Base-by-base conservation (phyloP, 768 basidiomycete genomes). In the Tulasnella sp. region DNA sequence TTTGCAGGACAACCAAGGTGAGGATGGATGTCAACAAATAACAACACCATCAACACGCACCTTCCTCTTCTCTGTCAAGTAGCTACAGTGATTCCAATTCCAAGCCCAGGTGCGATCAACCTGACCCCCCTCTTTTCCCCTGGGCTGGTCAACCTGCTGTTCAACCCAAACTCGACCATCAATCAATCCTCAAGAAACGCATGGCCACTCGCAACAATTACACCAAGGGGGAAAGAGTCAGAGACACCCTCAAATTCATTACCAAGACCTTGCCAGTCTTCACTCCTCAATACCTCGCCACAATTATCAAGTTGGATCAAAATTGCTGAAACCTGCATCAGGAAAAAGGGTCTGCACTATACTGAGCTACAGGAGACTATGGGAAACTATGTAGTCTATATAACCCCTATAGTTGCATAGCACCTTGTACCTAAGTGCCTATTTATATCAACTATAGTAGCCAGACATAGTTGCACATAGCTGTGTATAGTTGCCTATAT, bases 221-320 rank as follows among this genome's bases (percentile, higher is more conserved):
- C 24, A 58, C 56, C 18, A 58, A 58, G 14, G 56, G 56, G 2
- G 56, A 24, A 24, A 58, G 14, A 31, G 56, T 58, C 56, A 14
- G 24, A 24, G 56, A 58, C 56, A 7, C 56, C 2, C 19, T 58
- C 21, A 38, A 71, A 0, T 46, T 74, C n/a, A 48, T 79, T 36
- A 56, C 34, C 38, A 27, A 36, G 7, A 21, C 56, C 21, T 79
- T 79, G 71, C 27, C 16, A 19, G 42, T 71, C 38, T 42, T 31
- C 8, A 14, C 34, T 3, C 2, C 38, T 0, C n/a, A 5, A 0
- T 19, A 31, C 7, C 78, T 74, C 68, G 0, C 44, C 19, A 1
- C 3, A 12, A n/a, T 79, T 72, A 73, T 79, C 44, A 46, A 74
- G 3, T 79, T 38, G 2, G 78, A 79, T 72, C 14, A 38, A 40